These are phyloP conservation scores for Metschnikowia noctiluminum DNA, from an alignment of 805 yeast genomes.

Conservation along the genomic window DNA sequence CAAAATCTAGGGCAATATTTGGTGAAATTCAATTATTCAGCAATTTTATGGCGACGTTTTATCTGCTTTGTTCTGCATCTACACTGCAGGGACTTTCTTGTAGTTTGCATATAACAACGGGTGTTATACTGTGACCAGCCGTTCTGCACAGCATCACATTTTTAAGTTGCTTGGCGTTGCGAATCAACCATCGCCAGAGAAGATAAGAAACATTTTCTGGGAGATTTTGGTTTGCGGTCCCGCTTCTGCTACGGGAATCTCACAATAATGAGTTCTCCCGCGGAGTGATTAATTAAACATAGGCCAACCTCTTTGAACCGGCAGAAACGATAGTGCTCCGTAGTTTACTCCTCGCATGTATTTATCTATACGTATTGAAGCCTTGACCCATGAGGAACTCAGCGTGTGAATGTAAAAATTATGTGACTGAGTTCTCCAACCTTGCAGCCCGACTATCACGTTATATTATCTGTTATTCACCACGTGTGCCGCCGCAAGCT, in stretches of 20 bases:
- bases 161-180: background rate
- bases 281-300: no score
- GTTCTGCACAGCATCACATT: background rate
- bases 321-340: no score
- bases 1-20: background rate
- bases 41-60: background rate
- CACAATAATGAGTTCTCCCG: no score
- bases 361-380: no score
- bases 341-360: no score
- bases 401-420: no score
- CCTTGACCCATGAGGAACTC: no score
- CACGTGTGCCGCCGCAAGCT: background rate
- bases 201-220: background rate
- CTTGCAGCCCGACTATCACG: no score
- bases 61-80: conserved; percentile 1
- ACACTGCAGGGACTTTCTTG: background rate
- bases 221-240: no score
- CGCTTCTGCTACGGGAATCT: no score
- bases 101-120: background rate
- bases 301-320: no score
- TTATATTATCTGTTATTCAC: background rate
- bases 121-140: background rate
- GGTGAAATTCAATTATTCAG: background rate
- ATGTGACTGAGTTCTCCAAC: no score
- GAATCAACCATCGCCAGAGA: background rate